These are phyloP conservation scores for Collybia mongolica DNA, from an alignment of 768 basidiomycete genomes.

Conservation along the genomic window DNA sequence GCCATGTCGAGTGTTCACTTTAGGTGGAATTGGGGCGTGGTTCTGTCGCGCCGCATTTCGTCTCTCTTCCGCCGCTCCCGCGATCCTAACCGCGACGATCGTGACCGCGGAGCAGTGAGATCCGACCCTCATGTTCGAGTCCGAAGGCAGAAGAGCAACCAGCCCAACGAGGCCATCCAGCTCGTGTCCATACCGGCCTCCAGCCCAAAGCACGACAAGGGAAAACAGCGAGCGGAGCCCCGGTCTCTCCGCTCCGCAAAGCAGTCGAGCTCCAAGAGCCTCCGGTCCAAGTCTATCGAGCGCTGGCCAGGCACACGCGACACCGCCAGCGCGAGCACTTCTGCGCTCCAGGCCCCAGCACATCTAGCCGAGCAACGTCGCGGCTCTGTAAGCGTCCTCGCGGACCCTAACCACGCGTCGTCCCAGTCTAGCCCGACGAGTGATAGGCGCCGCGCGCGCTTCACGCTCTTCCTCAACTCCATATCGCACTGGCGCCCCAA, in stretches of 20 bases:
- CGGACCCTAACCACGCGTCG: conserved; percentile 10
- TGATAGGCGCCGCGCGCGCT: conserved; percentile 20
- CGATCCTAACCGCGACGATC: conserved; percentile 4
- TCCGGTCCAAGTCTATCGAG: conserved; percentile 30
- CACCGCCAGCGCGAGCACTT: conserved; percentile 9
- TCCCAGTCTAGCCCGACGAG: conserved; percentile 16
- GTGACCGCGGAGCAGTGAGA: conserved; percentile 15
- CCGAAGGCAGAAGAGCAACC: conserved; percentile 13
- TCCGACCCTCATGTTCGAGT: conserved; percentile 20
- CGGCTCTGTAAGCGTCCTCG: conserved; percentile 9
- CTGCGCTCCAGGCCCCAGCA: conserved; percentile 12
- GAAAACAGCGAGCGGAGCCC: conserved; percentile 15
- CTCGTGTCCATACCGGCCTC: not conserved
- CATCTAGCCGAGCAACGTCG: conserved; percentile 7
- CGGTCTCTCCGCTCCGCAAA: not conserved
- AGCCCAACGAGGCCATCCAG: not conserved
- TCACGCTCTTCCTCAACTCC: conserved; percentile 29
- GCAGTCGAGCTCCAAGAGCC: conserved; percentile 9
- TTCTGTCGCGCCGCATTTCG: conserved; percentile 40
- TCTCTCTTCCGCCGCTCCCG: conserved; percentile 48
- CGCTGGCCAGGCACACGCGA: conserved; percentile 18
- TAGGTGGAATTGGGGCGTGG: conserved; percentile 55
- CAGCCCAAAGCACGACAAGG: conserved; percentile 18
- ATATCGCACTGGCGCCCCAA: conserved; percentile 30
- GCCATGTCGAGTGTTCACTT: conserved; percentile 70